Evolutionary conservation across 495 filamentous ascomycete species (phyloP).

Genomic region (Clavariopsis aquatica): DNA sequence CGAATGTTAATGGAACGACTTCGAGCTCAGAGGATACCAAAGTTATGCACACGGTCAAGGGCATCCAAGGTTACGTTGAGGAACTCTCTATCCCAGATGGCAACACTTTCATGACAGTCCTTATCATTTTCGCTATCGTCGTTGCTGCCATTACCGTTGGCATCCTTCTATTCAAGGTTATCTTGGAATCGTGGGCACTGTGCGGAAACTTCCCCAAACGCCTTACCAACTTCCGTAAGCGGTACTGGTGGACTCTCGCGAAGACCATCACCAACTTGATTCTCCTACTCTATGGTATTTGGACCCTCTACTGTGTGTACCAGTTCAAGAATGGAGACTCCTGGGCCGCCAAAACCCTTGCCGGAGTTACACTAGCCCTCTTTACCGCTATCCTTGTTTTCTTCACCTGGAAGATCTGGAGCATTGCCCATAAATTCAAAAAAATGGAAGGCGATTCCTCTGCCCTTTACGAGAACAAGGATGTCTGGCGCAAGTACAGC

Average conservation of each 20-base stretch:
- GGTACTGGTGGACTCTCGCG: constrained; percentile 90
- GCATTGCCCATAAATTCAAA: constrained; percentile 72
- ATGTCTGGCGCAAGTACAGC: constrained; percentile 92
- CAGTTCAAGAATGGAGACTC: constrained; percentile 93
- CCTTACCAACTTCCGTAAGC: constrained; percentile 82
- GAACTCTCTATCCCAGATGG: constrained; percentile 79
- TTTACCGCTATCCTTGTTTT: constrained; percentile 78
- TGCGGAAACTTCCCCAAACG: constrained; percentile 83
- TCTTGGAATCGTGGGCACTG: constrained; percentile 88
- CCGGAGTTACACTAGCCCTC: constrained; percentile 72
- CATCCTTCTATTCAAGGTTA: constrained; percentile 87
- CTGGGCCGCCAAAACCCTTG: constrained; percentile 88
- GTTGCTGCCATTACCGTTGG: constrained; percentile 81
- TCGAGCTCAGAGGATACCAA: constrained; percentile 42
- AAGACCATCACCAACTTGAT: constrained; percentile 90
- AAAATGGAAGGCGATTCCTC: constrained; percentile 70
- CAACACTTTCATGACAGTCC: constrained; percentile 95
- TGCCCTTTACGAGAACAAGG: constrained; percentile 81
- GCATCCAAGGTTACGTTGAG: constrained; percentile 74
- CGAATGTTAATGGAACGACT: constrained; percentile 50
- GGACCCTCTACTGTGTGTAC: constrained; percentile 94
- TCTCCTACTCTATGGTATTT: constrained; percentile 88
- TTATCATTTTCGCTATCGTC: constrained; percentile 84
- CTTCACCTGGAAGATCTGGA: constrained; percentile 82
- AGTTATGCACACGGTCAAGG: constrained; percentile 56